These are phyloP conservation scores for Primulina huaijiensis DNA, from an alignment of 257 asterid genomes.

Conservation along the genomic window DNA sequence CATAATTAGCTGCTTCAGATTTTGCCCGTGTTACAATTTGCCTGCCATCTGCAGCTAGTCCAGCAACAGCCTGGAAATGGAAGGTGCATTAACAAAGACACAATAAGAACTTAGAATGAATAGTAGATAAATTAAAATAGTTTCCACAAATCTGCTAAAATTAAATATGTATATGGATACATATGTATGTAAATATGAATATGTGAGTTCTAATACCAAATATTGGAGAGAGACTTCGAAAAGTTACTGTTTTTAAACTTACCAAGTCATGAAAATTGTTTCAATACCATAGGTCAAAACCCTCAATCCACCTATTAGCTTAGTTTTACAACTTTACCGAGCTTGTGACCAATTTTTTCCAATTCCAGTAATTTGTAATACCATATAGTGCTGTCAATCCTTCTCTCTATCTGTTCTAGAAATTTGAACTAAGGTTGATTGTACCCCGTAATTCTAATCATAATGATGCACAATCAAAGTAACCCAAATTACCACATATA, in stretches of 20 bases:
- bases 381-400: neutral
- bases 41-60: conserved; percentile 92
- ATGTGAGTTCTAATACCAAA: neutral
- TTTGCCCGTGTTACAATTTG: conserved; percentile 87
- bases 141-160: neutral
- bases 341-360: too few species aligned
- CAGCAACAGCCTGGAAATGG: conserved; percentile 72
- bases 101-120: neutral
- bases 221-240: neutral
- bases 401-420: neutral
- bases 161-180: neutral
- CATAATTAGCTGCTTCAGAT: conserved; percentile 78
- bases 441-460: neutral
- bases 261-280: too few species aligned
- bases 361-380: too few species aligned
- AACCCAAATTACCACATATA: neutral
- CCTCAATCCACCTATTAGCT: too few species aligned
- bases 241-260: neutral
- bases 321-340: too few species aligned
- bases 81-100: conserved; percentile 19
- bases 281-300: too few species aligned
- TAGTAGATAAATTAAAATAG: neutral
- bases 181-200: neutral
- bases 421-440: neutral
- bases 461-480: neutral